Conservation (phyloP, 2,329 filamentous ascomycete genomes). For the Podosphaera leucotricha region DNA sequence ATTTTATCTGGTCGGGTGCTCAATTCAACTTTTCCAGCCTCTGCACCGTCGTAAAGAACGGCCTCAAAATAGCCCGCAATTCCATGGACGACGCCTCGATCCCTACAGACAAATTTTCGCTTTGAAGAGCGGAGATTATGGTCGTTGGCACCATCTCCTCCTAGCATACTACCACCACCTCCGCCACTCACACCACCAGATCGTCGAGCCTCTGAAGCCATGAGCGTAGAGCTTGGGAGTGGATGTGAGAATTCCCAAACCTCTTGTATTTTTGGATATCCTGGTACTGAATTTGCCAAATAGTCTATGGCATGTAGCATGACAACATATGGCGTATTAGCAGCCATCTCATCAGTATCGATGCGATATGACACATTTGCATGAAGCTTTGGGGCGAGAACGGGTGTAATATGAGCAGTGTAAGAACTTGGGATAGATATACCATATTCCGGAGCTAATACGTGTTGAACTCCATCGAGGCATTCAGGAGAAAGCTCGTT, state of each 20-base stretch:
- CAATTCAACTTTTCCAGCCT: slow-evolving; percentile 46
- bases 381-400: slow-evolving; percentile 66
- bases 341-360: slow-evolving; percentile 41
- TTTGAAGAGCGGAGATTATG: slow-evolving; percentile 71
- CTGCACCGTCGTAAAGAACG: slow-evolving; percentile 48
- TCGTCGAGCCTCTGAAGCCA: slow-evolving; percentile 29
- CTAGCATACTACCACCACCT: slow-evolving; percentile 48
- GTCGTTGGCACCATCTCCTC: slow-evolving; percentile 63
- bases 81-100: slow-evolving; percentile 70
- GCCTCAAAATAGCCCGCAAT: slow-evolving; percentile 91
- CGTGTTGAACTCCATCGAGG: slow-evolving; percentile 80
- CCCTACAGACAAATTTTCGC: slow-evolving; percentile 52
- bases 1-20: slow-evolving; percentile 86
- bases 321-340: slow-evolving; percentile 85
- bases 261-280: slow-evolving; percentile 40
- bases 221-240: slow-evolving; percentile 33
- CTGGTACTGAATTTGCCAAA: slow-evolving; percentile 40
- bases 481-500: slow-evolving; percentile 96
- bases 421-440: slow-evolving; percentile 89
- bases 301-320: slow-evolving; percentile 79
- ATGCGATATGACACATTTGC: slow-evolving; percentile 49
- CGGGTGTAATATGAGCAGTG: slow-evolving; percentile 80
- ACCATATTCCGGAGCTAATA: slow-evolving; percentile 53
- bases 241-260: slow-evolving; percentile 68
- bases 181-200: slow-evolving; percentile 41